Conservation (phyloP, 2,329 filamentous ascomycete genomes). For the Botrytis paeoniae region DNA sequence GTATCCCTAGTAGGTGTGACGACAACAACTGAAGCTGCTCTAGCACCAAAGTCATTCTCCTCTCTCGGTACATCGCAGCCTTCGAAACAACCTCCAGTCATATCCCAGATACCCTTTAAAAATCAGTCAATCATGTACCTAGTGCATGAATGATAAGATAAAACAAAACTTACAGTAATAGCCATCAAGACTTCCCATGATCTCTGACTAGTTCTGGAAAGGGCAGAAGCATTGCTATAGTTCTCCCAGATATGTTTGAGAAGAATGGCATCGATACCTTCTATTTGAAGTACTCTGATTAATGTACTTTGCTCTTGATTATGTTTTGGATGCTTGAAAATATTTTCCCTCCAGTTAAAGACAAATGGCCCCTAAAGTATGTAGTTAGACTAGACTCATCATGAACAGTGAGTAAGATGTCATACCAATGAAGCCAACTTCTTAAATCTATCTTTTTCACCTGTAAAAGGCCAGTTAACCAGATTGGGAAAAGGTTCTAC, state of each 20-base stretch:
- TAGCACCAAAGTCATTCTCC: neutral
- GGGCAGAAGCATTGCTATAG: constrained; percentile 1
- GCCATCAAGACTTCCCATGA: constrained; percentile 14
- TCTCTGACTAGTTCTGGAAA: neutral
- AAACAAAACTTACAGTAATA: neutral
- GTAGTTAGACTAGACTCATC: neutral
- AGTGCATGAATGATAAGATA: neutral
- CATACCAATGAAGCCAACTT: constrained; percentile 13
- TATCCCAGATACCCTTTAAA: constrained; percentile 15
- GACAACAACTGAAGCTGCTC: neutral
- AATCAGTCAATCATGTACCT: neutral
- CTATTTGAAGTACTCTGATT: neutral
- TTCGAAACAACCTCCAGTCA: constrained; percentile 5
- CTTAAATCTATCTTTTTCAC: neutral
- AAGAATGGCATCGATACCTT: neutral
- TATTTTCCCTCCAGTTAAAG: neutral
- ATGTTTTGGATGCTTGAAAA: constrained; percentile 7
- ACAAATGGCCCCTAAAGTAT: neutral
- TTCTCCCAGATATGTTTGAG: constrained; percentile 5
- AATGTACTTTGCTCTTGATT: constrained; percentile 5
- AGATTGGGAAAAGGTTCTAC: neutral
- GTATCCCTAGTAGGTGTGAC: constrained; percentile 12
- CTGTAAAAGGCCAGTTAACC: constrained; percentile 1
- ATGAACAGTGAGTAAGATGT: neutral
- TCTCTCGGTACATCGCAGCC: constrained; percentile 12